phyloP scores from a whole-genome alignment of 2,329 filamentous ascomycete species.

The Fusarium sp. region DNA sequence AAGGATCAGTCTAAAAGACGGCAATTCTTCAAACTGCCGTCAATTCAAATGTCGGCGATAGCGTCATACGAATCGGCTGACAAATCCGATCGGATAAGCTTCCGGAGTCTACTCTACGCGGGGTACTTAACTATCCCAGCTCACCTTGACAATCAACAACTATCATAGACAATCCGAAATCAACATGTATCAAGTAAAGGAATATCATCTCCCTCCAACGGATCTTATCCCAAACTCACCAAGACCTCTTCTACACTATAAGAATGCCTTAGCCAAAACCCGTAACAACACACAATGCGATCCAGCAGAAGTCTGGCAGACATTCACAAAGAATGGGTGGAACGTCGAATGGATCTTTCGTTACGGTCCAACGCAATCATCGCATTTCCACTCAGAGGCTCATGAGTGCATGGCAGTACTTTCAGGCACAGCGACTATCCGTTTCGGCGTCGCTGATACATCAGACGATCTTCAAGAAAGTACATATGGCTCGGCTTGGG shows the following conservation, averaged over 20 bases:
- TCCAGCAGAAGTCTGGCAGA: slow-evolving; percentile 54
- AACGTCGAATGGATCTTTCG: slow-evolving; percentile 67
- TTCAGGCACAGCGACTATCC: slow-evolving; percentile 63
- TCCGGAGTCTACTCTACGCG: neutral
- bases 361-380: slow-evolving; percentile 65
- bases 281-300: slow-evolving; percentile 38
- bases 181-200: slow-evolving; percentile 47
- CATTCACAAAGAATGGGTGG: slow-evolving; percentile 63
- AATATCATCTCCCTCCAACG: slow-evolving; percentile 58
- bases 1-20: neutral
- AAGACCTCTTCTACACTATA: slow-evolving; percentile 65
- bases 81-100: neutral
- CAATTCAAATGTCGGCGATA: neutral
- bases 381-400: slow-evolving; percentile 67
- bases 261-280: slow-evolving; percentile 21
- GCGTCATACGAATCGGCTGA: neutral
- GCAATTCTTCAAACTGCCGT: neutral
- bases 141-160: neutral
- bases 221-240: slow-evolving; percentile 63
- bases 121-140: neutral
- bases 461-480: slow-evolving; percentile 53
- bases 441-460: slow-evolving; percentile 66
- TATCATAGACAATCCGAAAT: fast-evolving
- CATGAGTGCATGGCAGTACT: slow-evolving; percentile 71
- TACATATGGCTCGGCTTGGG: slow-evolving; percentile 54